A percentile compares a stretch with the other conserved stretches of the same genome.
These are phyloP conservation scores for Zasmidium citrigriseum DNA, from an alignment of 2,329 filamentous ascomycete species.

Conservation along the genomic window DNA sequence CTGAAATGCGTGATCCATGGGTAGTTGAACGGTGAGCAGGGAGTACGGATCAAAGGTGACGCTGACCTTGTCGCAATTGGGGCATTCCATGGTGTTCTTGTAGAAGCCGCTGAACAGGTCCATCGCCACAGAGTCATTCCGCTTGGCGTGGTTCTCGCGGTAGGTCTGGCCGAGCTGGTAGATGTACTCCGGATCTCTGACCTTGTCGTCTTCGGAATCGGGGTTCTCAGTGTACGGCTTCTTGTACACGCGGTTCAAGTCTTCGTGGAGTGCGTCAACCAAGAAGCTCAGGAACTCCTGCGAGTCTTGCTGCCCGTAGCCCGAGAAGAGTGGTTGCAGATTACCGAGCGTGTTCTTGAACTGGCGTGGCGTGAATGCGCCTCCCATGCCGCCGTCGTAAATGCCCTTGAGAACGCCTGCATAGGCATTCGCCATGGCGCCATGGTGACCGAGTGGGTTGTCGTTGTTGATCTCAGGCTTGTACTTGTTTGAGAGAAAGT, in stretches of 20 bases:
- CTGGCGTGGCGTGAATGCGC: constrained; percentile 73
- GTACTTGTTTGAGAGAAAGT: constrained; percentile 75
- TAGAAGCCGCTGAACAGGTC: constrained; percentile 98
- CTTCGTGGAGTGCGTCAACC: constrained; percentile 91
- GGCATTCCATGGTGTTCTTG: constrained; percentile 94
- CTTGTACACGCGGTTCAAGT: constrained; percentile 88
- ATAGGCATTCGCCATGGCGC: constrained; percentile 84
- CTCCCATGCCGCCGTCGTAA: constrained; percentile 66
- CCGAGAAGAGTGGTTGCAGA: constrained; percentile 82
- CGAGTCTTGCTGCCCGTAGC: constrained; percentile 94
- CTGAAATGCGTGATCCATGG: constrained; percentile 79
- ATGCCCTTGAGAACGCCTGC: constrained; percentile 74
- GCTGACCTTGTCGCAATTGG: constrained; percentile 88
- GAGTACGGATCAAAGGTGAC: constrained; percentile 99
- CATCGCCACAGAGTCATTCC: constrained; percentile 92
- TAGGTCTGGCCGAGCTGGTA: constrained; percentile 82
- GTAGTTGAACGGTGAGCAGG: constrained; percentile 86
- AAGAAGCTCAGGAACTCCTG: constrained; percentile 96
- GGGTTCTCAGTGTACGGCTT: constrained; percentile 98
- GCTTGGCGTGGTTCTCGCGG: constrained; percentile 86
- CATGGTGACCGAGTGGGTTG: constrained; percentile 84
- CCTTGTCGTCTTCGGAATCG: constrained; percentile 95
- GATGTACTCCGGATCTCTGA: constrained; percentile 77
- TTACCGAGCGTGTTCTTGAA: constrained; percentile 83
- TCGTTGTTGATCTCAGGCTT: constrained; percentile 78